A percentile compares a stretch with the other conserved stretches of the same genome.
phyloP scores from a whole-genome alignment of 2,329 filamentous ascomycete genomes.

The Pseudocercospora fijiensis region DNA sequence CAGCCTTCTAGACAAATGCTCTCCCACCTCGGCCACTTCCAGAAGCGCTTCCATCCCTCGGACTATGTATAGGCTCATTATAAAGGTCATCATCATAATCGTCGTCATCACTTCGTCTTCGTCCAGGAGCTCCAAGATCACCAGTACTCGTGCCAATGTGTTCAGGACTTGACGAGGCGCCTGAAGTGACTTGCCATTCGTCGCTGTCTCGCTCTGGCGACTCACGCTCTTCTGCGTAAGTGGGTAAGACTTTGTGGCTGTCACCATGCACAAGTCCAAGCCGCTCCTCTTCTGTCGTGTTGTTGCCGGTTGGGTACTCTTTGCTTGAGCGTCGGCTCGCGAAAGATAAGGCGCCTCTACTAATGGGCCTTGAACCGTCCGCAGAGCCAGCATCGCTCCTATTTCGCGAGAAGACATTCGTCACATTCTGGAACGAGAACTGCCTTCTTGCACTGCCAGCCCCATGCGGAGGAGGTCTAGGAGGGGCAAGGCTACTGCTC shows the following conservation, averaged over 20 bases:
- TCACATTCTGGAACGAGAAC: slow-evolving; percentile 79
- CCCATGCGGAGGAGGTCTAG: slow-evolving; percentile 57
- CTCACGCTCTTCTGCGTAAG: slow-evolving; percentile 22
- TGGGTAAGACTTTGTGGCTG: slow-evolving; percentile 22
- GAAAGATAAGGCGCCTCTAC: slow-evolving; percentile 38
- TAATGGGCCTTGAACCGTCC: slow-evolving; percentile 35
- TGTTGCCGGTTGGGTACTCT: slow-evolving; percentile 25
- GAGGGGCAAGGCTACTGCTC: slow-evolving; percentile 51
- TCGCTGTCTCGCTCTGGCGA: slow-evolving; percentile 28
- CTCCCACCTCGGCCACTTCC: neutral
- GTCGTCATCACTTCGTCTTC: slow-evolving; percentile 16
- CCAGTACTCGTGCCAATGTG: slow-evolving; percentile 27
- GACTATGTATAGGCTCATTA: slow-evolving; percentile 11
- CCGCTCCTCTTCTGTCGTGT: slow-evolving; percentile 41
- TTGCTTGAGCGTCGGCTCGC: slow-evolving; percentile 30
- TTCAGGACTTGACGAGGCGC: slow-evolving; percentile 33
- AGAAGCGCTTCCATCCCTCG: slow-evolving; percentile 1
- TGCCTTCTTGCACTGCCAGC: slow-evolving; percentile 64
- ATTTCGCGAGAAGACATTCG: slow-evolving; percentile 64
- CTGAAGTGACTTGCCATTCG: slow-evolving; percentile 37
- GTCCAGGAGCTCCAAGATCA: slow-evolving; percentile 21
- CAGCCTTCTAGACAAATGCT: slow-evolving; percentile 6
- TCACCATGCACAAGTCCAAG: slow-evolving; percentile 41
- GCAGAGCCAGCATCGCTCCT: slow-evolving; percentile 36
- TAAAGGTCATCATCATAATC: slow-evolving; percentile 17